phyloP scores from a whole-genome alignment of 768 basidiomycete species.

The Tephrocybe sp. region DNA sequence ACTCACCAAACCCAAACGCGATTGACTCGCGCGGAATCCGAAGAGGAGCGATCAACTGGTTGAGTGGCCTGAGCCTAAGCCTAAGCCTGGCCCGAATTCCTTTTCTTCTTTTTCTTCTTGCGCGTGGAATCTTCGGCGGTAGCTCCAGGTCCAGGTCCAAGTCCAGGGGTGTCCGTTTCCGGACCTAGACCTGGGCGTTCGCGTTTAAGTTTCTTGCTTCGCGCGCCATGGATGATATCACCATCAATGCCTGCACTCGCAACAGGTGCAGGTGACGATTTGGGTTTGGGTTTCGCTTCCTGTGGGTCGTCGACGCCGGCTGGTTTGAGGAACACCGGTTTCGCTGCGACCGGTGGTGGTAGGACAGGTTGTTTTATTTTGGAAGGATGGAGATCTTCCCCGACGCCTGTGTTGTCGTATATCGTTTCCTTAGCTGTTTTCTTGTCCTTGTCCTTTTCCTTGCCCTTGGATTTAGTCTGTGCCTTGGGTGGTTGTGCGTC shows the following conservation, averaged over 20 bases:
- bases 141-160: no score
- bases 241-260: constrained; percentile 3
- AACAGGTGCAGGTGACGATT: constrained; percentile 5
- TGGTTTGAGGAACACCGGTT: constrained; percentile 46
- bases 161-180: constrained; percentile 19
- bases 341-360: background rate
- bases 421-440: constrained; percentile 44
- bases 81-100: no score
- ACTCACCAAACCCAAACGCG: background rate
- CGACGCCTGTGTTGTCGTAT: constrained; percentile 45
- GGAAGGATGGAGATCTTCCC: constrained; percentile 42
- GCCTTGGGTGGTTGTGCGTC: constrained; percentile 21
- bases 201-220: constrained; percentile 29
- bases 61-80: no score
- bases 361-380: constrained; percentile 1
- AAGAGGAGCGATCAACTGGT: constrained; percentile 1
- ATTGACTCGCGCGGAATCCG: background rate
- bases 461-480: constrained; percentile 30
- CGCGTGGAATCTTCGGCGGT: constrained; percentile 23
- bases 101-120: constrained; percentile 34
- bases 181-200: constrained; percentile 21
- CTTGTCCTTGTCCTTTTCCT: constrained; percentile 25
- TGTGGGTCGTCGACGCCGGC: constrained; percentile 53
- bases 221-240: constrained; percentile 24
- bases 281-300: constrained; percentile 11